phyloP scores from a whole-genome alignment of 2,329 filamentous ascomycete genomes.

The Rutstroemia sp. region DNA sequence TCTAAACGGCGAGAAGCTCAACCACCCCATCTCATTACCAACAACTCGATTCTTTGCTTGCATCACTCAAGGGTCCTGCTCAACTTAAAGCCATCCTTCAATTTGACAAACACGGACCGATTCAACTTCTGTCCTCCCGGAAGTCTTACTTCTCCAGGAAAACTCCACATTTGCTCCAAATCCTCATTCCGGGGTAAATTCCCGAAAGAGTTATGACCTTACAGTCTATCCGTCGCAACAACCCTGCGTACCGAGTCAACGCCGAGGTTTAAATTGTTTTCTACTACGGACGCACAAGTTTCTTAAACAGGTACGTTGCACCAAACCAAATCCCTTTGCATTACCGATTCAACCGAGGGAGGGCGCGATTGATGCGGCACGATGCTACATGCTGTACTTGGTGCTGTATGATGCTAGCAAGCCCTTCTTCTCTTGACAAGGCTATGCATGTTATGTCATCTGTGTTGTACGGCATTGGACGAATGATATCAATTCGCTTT shows the following conservation, averaged over 20 bases:
- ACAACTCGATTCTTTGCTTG: background rate
- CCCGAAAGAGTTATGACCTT: background rate
- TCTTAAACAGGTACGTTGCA: too few species aligned
- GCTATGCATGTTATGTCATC: too few species aligned
- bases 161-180: slow-evolving; percentile 9
- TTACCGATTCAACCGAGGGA: too few species aligned
- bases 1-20: too few species aligned
- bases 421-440: too few species aligned
- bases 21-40: too few species aligned
- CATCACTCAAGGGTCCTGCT: background rate
- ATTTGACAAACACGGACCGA: background rate
- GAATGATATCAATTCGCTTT: too few species aligned
- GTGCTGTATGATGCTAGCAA: too few species aligned
- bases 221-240: background rate
- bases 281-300: background rate
- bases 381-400: too few species aligned
- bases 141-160: slow-evolving; percentile 14
- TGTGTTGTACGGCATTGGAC: too few species aligned
- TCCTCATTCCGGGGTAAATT: slow-evolving; percentile 16
- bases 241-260: background rate
- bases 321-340: too few species aligned
- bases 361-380: too few species aligned
- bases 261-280: background rate
- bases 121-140: background rate
- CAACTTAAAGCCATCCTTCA: background rate